phyloP scores from a whole-genome alignment of 2,329 filamentous ascomycete species.

The Thermoascus crustaceus region DNA sequence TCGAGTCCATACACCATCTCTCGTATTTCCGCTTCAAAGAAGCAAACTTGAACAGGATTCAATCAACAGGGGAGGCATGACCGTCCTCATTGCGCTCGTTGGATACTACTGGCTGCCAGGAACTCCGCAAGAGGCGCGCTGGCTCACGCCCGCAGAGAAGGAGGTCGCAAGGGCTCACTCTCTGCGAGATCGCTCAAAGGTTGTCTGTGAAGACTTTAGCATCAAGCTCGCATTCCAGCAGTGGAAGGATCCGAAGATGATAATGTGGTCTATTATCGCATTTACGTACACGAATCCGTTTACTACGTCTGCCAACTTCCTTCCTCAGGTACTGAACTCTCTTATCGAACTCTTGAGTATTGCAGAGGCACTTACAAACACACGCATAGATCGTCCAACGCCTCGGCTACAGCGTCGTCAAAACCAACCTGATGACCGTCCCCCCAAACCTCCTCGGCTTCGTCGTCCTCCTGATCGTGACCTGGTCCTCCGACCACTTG shows the following conservation, averaged over 20 bases:
- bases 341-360: neutral
- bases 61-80: slow-evolving; percentile 3
- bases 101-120: slow-evolving; percentile 30
- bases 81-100: slow-evolving; percentile 12
- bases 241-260: slow-evolving; percentile 38
- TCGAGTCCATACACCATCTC: too few species aligned
- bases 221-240: slow-evolving; percentile 35
- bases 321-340: slow-evolving; percentile 29
- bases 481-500: slow-evolving; percentile 38
- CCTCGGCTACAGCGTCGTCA: slow-evolving; percentile 37
- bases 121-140: slow-evolving; percentile 28
- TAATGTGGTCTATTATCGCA: slow-evolving; percentile 38
- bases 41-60: neutral
- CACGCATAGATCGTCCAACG: slow-evolving; percentile 32
- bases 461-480: slow-evolving; percentile 37
- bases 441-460: slow-evolving; percentile 43
- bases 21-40: neutral
- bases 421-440: slow-evolving; percentile 44
- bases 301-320: slow-evolving; percentile 39
- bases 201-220: slow-evolving; percentile 31
- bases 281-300: slow-evolving; percentile 45
- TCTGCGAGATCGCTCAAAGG: slow-evolving; percentile 39
- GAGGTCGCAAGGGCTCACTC: slow-evolving; percentile 37
- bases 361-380: neutral
- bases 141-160: slow-evolving; percentile 27